Conservation (phyloP, 2,329 filamentous ascomycete species). For the Trichoderma sp. region DNA sequence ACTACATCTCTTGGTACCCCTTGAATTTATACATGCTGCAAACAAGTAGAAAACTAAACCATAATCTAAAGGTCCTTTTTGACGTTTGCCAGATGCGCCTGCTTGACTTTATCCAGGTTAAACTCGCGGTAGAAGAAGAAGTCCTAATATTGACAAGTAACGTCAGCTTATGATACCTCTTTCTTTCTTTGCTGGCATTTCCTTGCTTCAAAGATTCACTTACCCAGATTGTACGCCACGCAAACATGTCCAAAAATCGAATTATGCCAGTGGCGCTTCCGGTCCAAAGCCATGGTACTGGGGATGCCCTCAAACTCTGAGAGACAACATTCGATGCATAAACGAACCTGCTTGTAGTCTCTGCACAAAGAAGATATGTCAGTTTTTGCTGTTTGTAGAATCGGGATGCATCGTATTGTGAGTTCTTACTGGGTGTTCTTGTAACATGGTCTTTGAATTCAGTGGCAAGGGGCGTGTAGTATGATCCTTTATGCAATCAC, state of each 20-base stretch:
- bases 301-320: conserved; percentile 32
- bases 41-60: not conserved
- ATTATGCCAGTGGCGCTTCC: conserved; percentile 2
- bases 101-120: conserved; percentile 7
- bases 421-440: not conserved
- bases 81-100: not conserved
- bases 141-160: not conserved
- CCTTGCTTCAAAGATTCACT: not conserved
- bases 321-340: conserved; percentile 27
- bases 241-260: conserved; percentile 18
- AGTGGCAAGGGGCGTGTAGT: not conserved
- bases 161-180: not conserved
- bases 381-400: not conserved
- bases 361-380: not conserved
- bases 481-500: not conserved
- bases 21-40: not conserved
- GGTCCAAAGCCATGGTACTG: conserved; percentile 14
- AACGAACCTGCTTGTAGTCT: conserved; percentile 10
- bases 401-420: not conserved
- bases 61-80: not conserved
- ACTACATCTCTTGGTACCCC: not conserved
- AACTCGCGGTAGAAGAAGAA: conserved; percentile 18
- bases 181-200: too few species aligned
- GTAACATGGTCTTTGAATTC: conserved; percentile 11
- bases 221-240: conserved; percentile 20